These are phyloP conservation scores for Neofusicoccum kwambonambiense DNA, from an alignment of 2,329 filamentous ascomycete species.

Conservation along the genomic window DNA sequence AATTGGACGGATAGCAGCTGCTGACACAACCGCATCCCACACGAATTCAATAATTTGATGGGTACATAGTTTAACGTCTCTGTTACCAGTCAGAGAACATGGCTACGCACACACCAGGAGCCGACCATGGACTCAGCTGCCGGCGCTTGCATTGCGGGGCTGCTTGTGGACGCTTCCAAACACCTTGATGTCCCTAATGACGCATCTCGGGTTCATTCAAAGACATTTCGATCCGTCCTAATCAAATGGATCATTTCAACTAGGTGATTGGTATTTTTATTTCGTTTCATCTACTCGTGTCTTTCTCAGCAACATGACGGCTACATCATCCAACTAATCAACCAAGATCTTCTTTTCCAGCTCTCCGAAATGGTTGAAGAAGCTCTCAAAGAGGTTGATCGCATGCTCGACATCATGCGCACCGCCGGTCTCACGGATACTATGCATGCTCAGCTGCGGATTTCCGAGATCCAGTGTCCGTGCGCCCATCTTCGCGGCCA, in stretches of 20 bases:
- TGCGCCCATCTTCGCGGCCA: slow-evolving; percentile 80
- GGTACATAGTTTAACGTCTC: too few relatives aligned
- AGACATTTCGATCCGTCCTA: too few relatives aligned
- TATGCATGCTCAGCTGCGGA: slow-evolving; percentile 94
- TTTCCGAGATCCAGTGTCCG: slow-evolving; percentile 92
- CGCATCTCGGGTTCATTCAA: not conserved
- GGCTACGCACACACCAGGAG: too few relatives aligned
- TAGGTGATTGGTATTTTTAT: not conserved
- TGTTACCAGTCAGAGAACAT: too few relatives aligned
- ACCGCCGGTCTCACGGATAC: slow-evolving; percentile 89
- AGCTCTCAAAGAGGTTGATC: slow-evolving; percentile 81
- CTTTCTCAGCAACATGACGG: not conserved
- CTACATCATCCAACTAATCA: slow-evolving; percentile 52
- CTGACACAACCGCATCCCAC: too few relatives aligned
- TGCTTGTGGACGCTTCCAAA: not conserved
- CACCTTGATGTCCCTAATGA: not conserved
- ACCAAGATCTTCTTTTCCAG: slow-evolving; percentile 81
- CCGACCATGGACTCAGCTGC: too few relatives aligned
- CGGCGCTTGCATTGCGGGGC: too few relatives aligned
- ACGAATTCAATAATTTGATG: too few relatives aligned
- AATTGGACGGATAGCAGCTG: too few relatives aligned
- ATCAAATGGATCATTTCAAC: not conserved
- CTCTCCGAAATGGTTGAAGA: slow-evolving; percentile 80
- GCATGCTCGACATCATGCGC: slow-evolving; percentile 84
- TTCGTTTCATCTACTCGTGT: slow-evolving; percentile 4